Evolutionary conservation across 495 filamentous ascomycete genomes (phyloP).

Genomic region (Chaetomium fimeti): DNA sequence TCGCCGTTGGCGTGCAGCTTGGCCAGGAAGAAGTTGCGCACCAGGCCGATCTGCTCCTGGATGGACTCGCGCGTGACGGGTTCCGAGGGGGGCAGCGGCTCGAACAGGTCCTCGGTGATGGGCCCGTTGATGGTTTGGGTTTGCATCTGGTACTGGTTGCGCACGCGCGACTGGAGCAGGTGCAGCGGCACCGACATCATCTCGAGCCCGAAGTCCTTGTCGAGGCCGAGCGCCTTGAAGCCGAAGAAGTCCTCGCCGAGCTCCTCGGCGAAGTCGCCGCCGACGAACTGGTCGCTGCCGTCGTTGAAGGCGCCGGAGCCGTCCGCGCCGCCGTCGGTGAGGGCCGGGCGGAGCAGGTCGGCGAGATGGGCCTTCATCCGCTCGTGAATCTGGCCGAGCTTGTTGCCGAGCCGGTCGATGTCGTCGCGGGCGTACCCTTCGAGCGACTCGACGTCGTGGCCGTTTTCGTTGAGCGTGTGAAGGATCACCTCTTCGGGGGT

Average conservation of each 20-base stretch:
- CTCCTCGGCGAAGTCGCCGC: slow-evolving; percentile 95
- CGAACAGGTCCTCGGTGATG: slow-evolving; percentile 59
- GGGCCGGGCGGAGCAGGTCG: slow-evolving; percentile 86
- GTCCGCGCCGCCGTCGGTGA: slow-evolving; percentile 72
- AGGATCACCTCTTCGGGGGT: slow-evolving; percentile 80
- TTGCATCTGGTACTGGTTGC: slow-evolving; percentile 73
- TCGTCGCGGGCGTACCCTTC: slow-evolving; percentile 93
- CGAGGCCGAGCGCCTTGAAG: slow-evolving; percentile 91
- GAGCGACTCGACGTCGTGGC: slow-evolving; percentile 74
- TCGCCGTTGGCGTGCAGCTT: slow-evolving; percentile 81
- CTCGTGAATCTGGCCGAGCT: slow-evolving; percentile 81
- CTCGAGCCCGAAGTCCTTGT: slow-evolving; percentile 81
- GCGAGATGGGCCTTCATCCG: slow-evolving; percentile 86
- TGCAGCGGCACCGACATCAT: slow-evolving; percentile 90
- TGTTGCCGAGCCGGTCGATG: slow-evolving; percentile 81
- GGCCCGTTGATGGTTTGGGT: slow-evolving; percentile 56
- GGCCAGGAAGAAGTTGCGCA: slow-evolving; percentile 83
- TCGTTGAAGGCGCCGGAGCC: slow-evolving; percentile 90
- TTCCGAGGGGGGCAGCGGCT: slow-evolving; percentile 68
- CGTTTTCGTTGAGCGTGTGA: slow-evolving; percentile 78
- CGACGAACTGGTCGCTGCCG: slow-evolving; percentile 94
- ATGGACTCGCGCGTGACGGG: slow-evolving; percentile 79
- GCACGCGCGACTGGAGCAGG: slow-evolving; percentile 86
- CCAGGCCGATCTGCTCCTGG: slow-evolving; percentile 74
- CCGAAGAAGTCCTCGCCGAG: slow-evolving; percentile 98